Base-by-base conservation (phyloP, 2,329 filamentous ascomycete genomes). In the Aurifilum marmelostoma region DNA sequence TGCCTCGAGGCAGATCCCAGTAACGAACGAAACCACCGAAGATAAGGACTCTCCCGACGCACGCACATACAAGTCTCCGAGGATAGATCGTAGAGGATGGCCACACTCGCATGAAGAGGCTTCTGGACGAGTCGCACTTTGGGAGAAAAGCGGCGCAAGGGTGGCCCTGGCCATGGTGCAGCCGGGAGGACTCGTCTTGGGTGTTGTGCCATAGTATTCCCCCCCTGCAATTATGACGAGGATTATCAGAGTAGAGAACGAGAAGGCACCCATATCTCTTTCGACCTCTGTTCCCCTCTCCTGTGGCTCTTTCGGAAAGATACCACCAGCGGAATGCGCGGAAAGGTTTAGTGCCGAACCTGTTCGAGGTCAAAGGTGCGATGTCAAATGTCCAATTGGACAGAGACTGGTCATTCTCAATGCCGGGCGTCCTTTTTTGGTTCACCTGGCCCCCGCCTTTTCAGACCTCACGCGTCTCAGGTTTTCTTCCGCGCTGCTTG, bases 381-480 rank as follows among this genome's bases (percentile, higher is more conserved):
- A 16, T 29, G 12, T 29, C n/a, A 18, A 37, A 43, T 47, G 32
- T 65, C 41, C 7, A 47, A n/a, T 8, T 7, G 43, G 2, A 21
- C 6, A 8, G 43, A 6, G 18, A 47, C 18, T 21, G 21, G n/a
- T 7, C 43, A 47, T 47, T 2, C n/a, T 47, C 9, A n/a, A n/a
- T 47, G 43, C 43, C 50, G 39, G 27, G 56, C 21, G 5, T 21
- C 16, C 18, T 47, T 39, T 47, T 47, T 52, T 43, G 29, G 24
- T 61, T 27, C 47, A 56, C 60, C 47, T 61, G 29, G 34, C 34
- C 67, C 60, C 60, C 59, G 52, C 69, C 62, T 27, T 58, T 50
- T 62, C 65, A 66, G 67, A 69, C 63, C 41, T 54, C 43, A 27
- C 34, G 27, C 64, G 69, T 71, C 66, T 69, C 67, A 71, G 67